Conservation (phyloP, 495 filamentous ascomycete genomes). For the Lophiostoma macrostomum region DNA sequence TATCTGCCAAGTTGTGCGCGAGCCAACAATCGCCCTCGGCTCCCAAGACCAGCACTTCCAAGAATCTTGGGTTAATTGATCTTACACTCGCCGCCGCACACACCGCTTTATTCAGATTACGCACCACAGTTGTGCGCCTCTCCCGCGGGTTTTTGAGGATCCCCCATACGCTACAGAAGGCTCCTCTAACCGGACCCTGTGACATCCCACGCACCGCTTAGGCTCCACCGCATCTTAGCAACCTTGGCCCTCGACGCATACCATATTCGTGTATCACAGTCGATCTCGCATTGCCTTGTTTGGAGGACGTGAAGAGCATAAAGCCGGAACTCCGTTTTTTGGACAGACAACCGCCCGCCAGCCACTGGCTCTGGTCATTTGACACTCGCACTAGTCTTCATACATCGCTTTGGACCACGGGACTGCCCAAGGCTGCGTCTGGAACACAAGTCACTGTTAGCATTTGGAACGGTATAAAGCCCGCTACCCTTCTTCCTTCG, state of each 20-base stretch:
- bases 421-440: conserved; percentile 13
- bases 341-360: not conserved
- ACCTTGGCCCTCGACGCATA: not conserved
- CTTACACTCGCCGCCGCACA: conserved; percentile 11
- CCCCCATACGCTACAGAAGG: not conserved
- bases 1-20: conserved; percentile 6
- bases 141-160: conserved; percentile 3
- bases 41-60: conserved; percentile 8
- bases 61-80: conserved; percentile 17
- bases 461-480: not conserved
- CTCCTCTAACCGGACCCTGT: conserved; percentile 6
- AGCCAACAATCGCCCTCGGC: conserved; percentile 11
- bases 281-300: no score
- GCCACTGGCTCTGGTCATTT: conserved; percentile 7
- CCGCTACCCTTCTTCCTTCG: not conserved
- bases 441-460: conserved; percentile 1
- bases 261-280: not conserved
- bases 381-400: conserved; percentile 9
- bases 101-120: not conserved
- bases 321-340: not conserved
- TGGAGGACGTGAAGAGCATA: not conserved
- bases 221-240: not conserved
- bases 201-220: conserved; percentile 16
- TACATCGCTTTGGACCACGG: conserved; percentile 18
- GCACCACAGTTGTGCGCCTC: not conserved